phyloP scores from a whole-genome alignment of 169 alveolate species.

The Plasmodium coatneyi region DNA sequence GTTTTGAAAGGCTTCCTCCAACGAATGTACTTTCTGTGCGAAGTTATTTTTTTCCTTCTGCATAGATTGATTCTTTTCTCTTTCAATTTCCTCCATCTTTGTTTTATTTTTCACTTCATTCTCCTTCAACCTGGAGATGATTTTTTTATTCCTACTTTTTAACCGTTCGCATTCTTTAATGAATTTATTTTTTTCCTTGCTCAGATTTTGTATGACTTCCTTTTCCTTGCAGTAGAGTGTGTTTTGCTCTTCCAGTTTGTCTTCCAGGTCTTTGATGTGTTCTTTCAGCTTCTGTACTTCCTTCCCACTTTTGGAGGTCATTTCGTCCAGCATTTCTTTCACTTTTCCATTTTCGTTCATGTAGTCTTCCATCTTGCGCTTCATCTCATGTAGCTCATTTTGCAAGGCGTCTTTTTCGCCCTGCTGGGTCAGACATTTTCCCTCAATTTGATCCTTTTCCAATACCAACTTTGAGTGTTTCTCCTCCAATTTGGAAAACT shows the following conservation, averaged over 20 bases:
- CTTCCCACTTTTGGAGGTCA: conserved; percentile 12
- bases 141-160: conserved; percentile 62
- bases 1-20: conserved; percentile 49
- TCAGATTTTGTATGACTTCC: conserved; percentile 46
- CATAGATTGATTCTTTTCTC: conserved; percentile 28
- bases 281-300: conserved; percentile 4
- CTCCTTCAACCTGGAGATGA: conserved; percentile 44
- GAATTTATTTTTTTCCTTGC: conserved; percentile 39
- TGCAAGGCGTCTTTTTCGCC: conserved; percentile 9
- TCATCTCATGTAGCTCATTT: conserved; percentile 11
- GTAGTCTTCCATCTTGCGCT: neutral
- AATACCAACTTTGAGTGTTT: neutral
- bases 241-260: conserved; percentile 10
- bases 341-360: neutral
- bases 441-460: conserved; percentile 21
- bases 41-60: conserved; percentile 34
- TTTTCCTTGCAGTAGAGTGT: conserved; percentile 36
- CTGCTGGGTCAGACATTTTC: neutral
- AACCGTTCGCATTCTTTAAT: conserved; percentile 54
- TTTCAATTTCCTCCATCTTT: conserved; percentile 9
- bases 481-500: neutral
- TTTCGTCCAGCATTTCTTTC: neutral
- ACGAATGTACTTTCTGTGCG: conserved; percentile 28
- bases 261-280: conserved; percentile 11
- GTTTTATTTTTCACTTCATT: conserved; percentile 1